These are phyloP conservation scores for Amyloporia xantha DNA, from an alignment of 768 basidiomycete species.

Conservation along the genomic window DNA sequence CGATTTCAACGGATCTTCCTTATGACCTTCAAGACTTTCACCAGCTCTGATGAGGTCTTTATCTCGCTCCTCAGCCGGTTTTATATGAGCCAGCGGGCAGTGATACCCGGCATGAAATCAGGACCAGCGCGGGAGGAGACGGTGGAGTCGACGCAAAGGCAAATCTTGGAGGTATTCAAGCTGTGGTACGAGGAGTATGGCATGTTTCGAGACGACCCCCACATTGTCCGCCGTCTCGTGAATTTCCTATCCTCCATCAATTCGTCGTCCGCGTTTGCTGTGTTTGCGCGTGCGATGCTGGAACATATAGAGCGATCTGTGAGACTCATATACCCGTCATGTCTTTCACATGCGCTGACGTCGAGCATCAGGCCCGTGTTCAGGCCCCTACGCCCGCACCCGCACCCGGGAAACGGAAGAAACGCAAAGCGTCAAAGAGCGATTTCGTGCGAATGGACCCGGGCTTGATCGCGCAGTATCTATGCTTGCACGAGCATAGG, in stretches of 20 bases:
- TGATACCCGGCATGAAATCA: constrained; percentile 36
- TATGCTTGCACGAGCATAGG: constrained; percentile 67
- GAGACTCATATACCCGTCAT: constrained; percentile 24
- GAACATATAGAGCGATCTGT: constrained; percentile 52
- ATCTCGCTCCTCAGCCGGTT: constrained; percentile 59
- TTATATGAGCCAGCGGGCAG: constrained; percentile 4
- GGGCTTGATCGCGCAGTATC: constrained; percentile 68
- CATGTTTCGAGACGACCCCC: constrained; percentile 58
- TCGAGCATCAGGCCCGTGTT: not conserved
- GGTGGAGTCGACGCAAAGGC: constrained; percentile 55
- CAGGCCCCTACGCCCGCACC: constrained; percentile 12
- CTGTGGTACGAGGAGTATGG: constrained; percentile 59
- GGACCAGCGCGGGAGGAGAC: constrained; percentile 62
- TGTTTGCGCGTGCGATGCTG: constrained; percentile 42
- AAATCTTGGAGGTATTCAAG: constrained; percentile 48
- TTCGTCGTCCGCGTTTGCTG: constrained; percentile 33
- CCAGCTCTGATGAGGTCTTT: constrained; percentile 59
- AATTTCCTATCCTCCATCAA: constrained; percentile 42
- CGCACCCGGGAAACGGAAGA: constrained; percentile 23
- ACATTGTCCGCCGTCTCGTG: constrained; percentile 49
- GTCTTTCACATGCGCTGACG: not conserved
- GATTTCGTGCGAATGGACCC: constrained; percentile 65
- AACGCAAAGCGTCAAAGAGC: constrained; percentile 45
- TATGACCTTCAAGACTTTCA: constrained; percentile 79
- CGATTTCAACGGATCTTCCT: constrained; percentile 62